phyloP scores from a whole-genome alignment of 768 basidiomycete species.

The Tylopilus intermedius region DNA sequence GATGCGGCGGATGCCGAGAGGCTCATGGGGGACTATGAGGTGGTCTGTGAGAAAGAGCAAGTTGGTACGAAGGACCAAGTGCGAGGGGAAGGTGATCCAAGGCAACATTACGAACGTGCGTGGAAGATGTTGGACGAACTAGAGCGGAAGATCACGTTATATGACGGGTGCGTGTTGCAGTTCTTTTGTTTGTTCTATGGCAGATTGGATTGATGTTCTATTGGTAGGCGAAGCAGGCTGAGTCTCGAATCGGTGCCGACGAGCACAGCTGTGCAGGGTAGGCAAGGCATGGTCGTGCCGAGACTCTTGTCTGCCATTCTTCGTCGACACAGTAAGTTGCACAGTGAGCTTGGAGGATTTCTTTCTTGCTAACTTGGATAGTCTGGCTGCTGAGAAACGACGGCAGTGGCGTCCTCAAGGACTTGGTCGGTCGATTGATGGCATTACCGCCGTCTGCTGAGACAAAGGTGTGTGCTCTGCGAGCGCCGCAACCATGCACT shows the following conservation, averaged over 20 bases:
- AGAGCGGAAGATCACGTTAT: conserved; percentile 46
- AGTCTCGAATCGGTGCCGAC: conserved; percentile 31
- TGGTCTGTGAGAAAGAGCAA: conserved; percentile 20
- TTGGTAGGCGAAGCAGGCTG: conserved; percentile 41
- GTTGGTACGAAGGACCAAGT: conserved; percentile 28
- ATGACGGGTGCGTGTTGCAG: conserved; percentile 41
- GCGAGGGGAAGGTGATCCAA: conserved; percentile 38
- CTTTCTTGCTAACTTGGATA: conserved; percentile 21
- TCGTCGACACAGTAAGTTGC: conserved; percentile 59
- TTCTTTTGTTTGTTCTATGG: too few relatives aligned
- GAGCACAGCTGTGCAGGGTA: conserved; percentile 18
- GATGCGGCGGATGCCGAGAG: conserved; percentile 57
- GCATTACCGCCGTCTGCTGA: conserved; percentile 51
- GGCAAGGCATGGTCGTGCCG: conserved; percentile 53
- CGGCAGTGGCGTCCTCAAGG: conserved; percentile 45
- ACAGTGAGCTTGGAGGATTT: conserved; percentile 2
- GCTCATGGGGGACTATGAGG: conserved; percentile 50
- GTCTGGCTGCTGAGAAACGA: conserved; percentile 68
- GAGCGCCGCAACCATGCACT: background rate
- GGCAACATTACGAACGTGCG: conserved; percentile 51
- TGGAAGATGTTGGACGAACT: conserved; percentile 58
- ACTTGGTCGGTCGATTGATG: conserved; percentile 53
- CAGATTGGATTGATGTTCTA: background rate
- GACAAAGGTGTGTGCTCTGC: conserved; percentile 44
- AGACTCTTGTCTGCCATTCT: conserved; percentile 57